Base-by-base conservation (phyloP, 495 filamentous ascomycete species). In the Aspergillus cristatus region DNA sequence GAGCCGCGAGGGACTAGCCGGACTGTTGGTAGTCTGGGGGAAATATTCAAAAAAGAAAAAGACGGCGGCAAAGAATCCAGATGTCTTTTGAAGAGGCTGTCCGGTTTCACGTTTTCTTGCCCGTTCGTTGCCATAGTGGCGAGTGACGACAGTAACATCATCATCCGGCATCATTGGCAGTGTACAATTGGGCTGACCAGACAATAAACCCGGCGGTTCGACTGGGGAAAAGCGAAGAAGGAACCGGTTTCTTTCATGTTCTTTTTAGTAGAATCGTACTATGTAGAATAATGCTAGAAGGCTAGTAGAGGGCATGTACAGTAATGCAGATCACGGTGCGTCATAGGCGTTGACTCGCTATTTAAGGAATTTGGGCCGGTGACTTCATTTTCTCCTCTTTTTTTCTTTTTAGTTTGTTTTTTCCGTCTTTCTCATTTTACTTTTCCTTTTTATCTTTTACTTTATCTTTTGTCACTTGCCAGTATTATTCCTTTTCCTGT, bases 241-340 rank as follows among this genome's bases (percentile, higher is more conserved):
- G 28, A 30, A 30, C 28, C 10, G 28, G 28, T 30, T 30, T 30
- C 13, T n/a, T 30, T 8, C 8, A 24, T 24, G 20, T 8, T 24
- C 20, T 24, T 24, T 8, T n/a, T n/a, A n/a, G n/a, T n/a, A n/a
- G n/a, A n/a, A n/a, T n/a, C n/a, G n/a, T n/a, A n/a, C n/a, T n/a
- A n/a, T n/a, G n/a, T n/a, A n/a, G n/a, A n/a, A n/a, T n/a, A n/a
- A n/a, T n/a, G n/a, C n/a, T n/a, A n/a, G 11, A 26, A 26, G 24
- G 6, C 24, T 11, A 26, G 6, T 6, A 11, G 6, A 26, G 6
- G 24, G 24, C 24, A 6, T 26, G 24, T 6, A 26, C 11, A 26
- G 11, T 26, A 11, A 26, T 11, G 24, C 24, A 6, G 24, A 83
- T 55, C 88, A 83, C 55, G 83, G 74, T 41, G 84, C 48, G 56